These are phyloP conservation scores for Fusarium coicis DNA, from an alignment of 2,329 filamentous ascomycete species.

Conservation along the genomic window DNA sequence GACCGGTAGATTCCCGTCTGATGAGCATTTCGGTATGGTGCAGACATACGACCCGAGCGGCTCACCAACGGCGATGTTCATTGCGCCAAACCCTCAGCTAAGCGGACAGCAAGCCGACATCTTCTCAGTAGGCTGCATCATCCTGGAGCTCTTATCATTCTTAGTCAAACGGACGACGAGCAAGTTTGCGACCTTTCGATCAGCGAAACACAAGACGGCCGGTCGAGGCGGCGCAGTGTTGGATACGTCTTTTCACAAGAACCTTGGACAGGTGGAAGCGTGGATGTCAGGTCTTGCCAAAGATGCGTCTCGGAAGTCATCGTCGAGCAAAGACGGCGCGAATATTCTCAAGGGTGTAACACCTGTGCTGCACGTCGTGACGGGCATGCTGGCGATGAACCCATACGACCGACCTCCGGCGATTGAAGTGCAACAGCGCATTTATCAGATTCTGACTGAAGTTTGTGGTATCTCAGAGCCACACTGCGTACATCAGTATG, in stretches of 20 bases:
- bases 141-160: constrained; percentile 76
- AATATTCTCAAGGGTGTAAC: constrained; percentile 61
- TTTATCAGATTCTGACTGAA: constrained; percentile 64
- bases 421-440: constrained; percentile 61
- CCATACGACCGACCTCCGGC: constrained; percentile 65
- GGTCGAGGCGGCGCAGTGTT: constrained; percentile 69
- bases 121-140: constrained; percentile 78
- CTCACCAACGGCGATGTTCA: constrained; percentile 48
- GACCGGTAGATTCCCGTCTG: constrained; percentile 50
- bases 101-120: constrained; percentile 72
- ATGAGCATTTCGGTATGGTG: constrained; percentile 52
- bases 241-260: constrained; percentile 79
- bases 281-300: constrained; percentile 74
- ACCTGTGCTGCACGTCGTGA: constrained; percentile 63
- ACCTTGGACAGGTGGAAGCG: constrained; percentile 72
- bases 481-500: constrained; percentile 65
- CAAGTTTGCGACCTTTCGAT: constrained; percentile 74
- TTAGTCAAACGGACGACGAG: constrained; percentile 74
- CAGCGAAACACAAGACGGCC: constrained; percentile 70
- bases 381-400: constrained; percentile 64
- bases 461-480: constrained; percentile 60
- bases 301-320: constrained; percentile 63
- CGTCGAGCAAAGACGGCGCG: constrained; percentile 52
- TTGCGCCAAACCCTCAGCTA: constrained; percentile 56
- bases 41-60: constrained; percentile 42